A percentile compares a stretch with the other conserved stretches of the same genome.
Evolutionary conservation across 495 filamentous ascomycete species (phyloP).

Genomic region (Lindgomyces ingoldianus): DNA sequence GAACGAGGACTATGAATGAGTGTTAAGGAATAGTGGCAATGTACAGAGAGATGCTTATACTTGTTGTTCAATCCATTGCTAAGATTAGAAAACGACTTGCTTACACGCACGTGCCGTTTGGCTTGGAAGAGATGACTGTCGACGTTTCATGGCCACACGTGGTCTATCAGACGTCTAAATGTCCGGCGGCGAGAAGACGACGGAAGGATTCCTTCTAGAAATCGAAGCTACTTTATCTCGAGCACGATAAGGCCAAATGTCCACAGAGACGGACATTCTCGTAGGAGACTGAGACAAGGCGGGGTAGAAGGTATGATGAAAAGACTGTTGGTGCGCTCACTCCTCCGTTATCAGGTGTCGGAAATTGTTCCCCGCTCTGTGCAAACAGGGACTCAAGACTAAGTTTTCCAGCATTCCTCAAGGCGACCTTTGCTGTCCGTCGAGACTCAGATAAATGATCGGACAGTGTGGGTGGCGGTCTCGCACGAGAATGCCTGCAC

Average conservation of each 20-base stretch:
- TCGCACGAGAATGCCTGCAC: background rate
- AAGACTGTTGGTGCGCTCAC: too few relatives aligned
- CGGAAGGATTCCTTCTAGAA: background rate
- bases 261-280: background rate
- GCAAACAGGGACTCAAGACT: background rate
- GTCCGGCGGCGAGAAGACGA: background rate
- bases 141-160: background rate
- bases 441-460: conserved; percentile 14
- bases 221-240: background rate
- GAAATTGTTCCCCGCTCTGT: background rate
- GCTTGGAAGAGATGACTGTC: background rate
- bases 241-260: background rate
- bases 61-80: background rate
- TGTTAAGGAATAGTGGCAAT: background rate
- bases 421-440: conserved; percentile 3
- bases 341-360: too few relatives aligned
- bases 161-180: background rate
- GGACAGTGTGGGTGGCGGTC: background rate
- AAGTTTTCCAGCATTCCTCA: background rate
- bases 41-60: background rate
- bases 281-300: background rate
- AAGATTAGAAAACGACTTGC: background rate
- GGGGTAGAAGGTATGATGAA: background rate
- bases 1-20: background rate
- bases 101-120: background rate